Percentiles rank a stretch among this genome's conserved stretches.
phyloP scores from a whole-genome alignment of 345 rosid genomes.

The Angophora floribunda region DNA sequence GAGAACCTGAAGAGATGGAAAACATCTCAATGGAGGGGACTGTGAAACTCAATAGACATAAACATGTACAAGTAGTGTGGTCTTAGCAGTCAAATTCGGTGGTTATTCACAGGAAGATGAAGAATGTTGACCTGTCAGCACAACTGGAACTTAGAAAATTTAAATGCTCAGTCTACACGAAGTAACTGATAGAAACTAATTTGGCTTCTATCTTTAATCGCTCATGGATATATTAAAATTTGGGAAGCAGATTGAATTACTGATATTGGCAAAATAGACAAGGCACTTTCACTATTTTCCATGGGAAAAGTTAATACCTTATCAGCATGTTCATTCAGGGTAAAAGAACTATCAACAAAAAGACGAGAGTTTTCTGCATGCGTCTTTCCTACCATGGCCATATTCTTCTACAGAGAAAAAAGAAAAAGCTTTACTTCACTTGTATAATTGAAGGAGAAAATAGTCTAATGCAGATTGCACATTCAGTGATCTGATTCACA shows the following conservation, averaged over 20 bases:
- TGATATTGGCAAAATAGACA: background rate
- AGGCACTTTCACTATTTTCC: background rate
- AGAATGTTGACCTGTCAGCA: background rate
- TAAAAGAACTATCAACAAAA: slow-evolving; percentile 6
- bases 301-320: slow-evolving; percentile 17
- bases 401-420: background rate
- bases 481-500: background rate
- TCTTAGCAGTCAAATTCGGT: background rate
- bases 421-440: background rate
- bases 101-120: background rate
- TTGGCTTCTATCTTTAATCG: background rate
- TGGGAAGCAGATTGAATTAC: background rate
- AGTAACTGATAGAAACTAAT: background rate
- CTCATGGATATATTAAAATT: background rate
- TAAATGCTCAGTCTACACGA: background rate
- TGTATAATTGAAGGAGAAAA: background rate
- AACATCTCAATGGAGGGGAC: background rate
- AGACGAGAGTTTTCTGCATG: slow-evolving; percentile 6
- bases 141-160: background rate
- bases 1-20: background rate
- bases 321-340: slow-evolving; percentile 8
- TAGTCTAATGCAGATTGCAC: background rate
- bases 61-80: background rate
- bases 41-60: background rate
- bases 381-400: slow-evolving; percentile 7